Base-by-base conservation (phyloP, 345 rosid genomes). In the Stellera chamaejasme region DNA sequence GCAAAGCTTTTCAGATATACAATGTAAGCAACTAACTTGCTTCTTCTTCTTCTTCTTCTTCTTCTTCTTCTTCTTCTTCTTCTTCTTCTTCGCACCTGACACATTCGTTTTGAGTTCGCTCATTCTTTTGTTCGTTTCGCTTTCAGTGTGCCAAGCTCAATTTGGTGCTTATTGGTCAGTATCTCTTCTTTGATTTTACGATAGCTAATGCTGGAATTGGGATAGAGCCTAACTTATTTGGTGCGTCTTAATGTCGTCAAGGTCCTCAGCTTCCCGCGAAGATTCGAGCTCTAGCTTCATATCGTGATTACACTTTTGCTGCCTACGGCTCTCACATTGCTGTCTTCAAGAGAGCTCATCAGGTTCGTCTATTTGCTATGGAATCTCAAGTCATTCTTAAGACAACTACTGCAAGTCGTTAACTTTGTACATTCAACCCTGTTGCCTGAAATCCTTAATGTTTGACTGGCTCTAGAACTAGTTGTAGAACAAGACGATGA, bases 1-100 rank as follows among this genome's bases (percentile, higher is more conserved):
- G 96, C 66, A 93, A 89, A 82, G 89, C 97, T 52, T 93, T 93
- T 45, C 96, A 93, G 69, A 76, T 93, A 45, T 89, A 87, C 69
- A 84, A 93, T 56, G 92, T 76, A 66, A 54, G 0, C 13, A 39
- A 13, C 15, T 11, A 55, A 2, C 47, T 13, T 50, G 23, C 53
- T 43, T 19, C n/a, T n/a, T n/a, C n/a, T n/a, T n/a, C n/a, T n/a
- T n/a, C n/a, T n/a, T n/a, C n/a, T n/a, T n/a, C n/a, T n/a, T n/a
- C n/a, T n/a, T n/a, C n/a, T n/a, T n/a, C n/a, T n/a, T n/a, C n/a
- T n/a, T n/a, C n/a, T n/a, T n/a, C n/a, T n/a, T n/a, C n/a, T 32
- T 36, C 13, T 36, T 0, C 48, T 25, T 15, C 63, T 43, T 60
- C 10, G 9, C 32, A 48, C 25, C 14, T 26, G 27, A 15, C 8